These are phyloP conservation scores for Pulveroboletus sp. DNA, from an alignment of 768 basidiomycete genomes.

Conservation along the genomic window DNA sequence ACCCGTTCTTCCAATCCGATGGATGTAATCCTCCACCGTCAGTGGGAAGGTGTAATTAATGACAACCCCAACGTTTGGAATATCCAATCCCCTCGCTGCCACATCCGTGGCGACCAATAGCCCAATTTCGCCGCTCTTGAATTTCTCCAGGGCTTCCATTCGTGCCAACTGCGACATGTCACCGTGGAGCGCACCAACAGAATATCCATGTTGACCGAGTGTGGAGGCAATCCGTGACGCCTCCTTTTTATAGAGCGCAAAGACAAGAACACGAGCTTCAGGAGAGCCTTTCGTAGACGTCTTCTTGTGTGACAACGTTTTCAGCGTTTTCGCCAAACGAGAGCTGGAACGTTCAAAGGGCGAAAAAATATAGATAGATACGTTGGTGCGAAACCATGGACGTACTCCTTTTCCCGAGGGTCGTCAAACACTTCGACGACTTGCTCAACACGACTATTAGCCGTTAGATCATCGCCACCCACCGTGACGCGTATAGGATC, in stretches of 20 bases:
- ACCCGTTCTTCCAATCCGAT: conserved; percentile 89
- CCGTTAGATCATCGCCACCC: conserved; percentile 90
- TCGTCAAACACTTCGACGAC: conserved; percentile 89
- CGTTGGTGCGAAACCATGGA: conserved; percentile 4
- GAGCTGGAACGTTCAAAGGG: conserved; percentile 35
- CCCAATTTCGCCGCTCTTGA: conserved; percentile 75
- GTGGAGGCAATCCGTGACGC: conserved; percentile 84
- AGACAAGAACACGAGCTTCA: conserved; percentile 78
- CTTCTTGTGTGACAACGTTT: conserved; percentile 55
- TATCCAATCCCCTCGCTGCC: conserved; percentile 94
- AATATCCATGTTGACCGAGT: conserved; percentile 68
- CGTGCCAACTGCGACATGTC: conserved; percentile 85
- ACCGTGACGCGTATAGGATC: conserved; percentile 88
- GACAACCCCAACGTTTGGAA: conserved; percentile 90
- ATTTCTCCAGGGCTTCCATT: conserved; percentile 80
- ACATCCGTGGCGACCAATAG: conserved; percentile 96
- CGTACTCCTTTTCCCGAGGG: conserved; percentile 79
- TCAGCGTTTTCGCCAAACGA: conserved; percentile 56
- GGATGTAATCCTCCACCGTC: conserved; percentile 90
- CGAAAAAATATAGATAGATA: neutral
- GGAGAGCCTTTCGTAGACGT: conserved; percentile 40
- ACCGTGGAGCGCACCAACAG: conserved; percentile 81
- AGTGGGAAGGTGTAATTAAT: conserved; percentile 98
- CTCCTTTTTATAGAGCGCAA: conserved; percentile 97
- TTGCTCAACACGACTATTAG: conserved; percentile 93